These are phyloP conservation scores for Casuarina glauca DNA, from an alignment of 306 rosid genomes.

Conservation along the genomic window DNA sequence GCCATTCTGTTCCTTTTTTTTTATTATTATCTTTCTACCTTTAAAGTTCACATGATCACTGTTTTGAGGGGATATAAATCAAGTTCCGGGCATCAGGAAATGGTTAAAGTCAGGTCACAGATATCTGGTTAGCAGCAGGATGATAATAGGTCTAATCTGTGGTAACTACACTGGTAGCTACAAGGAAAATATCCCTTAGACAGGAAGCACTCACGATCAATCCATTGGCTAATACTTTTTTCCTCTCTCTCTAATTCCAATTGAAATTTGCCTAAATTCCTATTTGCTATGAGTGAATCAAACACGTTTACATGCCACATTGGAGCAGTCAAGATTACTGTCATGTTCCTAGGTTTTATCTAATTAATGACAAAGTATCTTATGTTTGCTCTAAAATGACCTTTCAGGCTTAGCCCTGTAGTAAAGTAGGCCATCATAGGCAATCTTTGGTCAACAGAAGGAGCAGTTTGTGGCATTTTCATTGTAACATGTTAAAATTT, in stretches of 20 bases:
- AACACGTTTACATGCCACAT: neutral
- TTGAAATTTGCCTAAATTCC: neutral
- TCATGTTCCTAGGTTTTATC: neutral
- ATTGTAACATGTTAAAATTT: neutral
- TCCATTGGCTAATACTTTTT: neutral
- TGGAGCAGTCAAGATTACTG: neutral
- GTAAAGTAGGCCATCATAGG: neutral
- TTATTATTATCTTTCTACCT: neutral
- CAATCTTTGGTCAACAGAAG: neutral
- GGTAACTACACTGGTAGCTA: neutral
- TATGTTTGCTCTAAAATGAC: neutral
- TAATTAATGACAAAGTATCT: neutral
- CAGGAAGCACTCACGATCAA: neutral
- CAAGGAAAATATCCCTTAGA: neutral
- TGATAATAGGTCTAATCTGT: neutral
- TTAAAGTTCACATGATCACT: neutral
- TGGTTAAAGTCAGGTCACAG: neutral
- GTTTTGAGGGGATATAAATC: neutral
- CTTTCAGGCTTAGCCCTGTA: neutral
- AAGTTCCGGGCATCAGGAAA: slow-evolving; percentile 6
- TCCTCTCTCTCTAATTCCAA: neutral
- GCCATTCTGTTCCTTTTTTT: neutral
- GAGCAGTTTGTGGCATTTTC: neutral
- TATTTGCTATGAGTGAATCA: neutral
- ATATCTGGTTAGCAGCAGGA: slow-evolving; percentile 2